phyloP scores from a whole-genome alignment of 495 filamentous ascomycete genomes.

The Podospora pseudopauciseta region DNA sequence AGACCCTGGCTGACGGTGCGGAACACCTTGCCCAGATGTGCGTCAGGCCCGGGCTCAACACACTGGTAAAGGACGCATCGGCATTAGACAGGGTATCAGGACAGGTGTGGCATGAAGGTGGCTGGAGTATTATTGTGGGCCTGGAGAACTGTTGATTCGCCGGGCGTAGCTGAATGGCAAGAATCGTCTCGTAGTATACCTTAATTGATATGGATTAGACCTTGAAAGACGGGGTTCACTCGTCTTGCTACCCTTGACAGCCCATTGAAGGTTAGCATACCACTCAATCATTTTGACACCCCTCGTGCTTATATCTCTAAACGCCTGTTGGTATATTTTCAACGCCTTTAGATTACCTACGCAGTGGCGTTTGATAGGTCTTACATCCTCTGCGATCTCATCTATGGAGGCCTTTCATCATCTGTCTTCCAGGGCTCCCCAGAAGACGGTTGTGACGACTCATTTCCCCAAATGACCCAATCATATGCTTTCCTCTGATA shows the following conservation, averaged over 20 bases:
- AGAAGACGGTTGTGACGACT: too few species aligned
- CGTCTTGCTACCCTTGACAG: too few species aligned
- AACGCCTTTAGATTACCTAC: too few species aligned
- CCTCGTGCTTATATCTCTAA: too few species aligned
- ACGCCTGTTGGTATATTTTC: too few species aligned
- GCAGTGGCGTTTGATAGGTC: too few species aligned
- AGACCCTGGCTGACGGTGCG: background rate
- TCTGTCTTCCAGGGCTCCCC: too few species aligned
- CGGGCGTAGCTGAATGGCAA: background rate
- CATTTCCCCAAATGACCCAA: background rate
- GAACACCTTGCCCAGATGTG: background rate
- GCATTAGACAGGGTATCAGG: background rate
- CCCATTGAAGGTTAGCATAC: too few species aligned
- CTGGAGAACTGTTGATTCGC: background rate
- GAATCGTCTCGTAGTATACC: background rate
- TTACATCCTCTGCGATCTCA: too few species aligned
- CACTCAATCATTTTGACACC: too few species aligned
- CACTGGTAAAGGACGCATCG: background rate
- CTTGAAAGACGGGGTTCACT: background rate
- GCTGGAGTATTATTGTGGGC: background rate
- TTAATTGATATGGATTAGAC: background rate
- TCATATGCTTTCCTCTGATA: background rate
- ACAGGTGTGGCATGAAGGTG: background rate
- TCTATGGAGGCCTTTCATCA: too few species aligned
- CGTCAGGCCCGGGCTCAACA: background rate